Base-by-base conservation (phyloP, 352 stramenopile genomes). In the Hyaloperonospora brassicae region DNA sequence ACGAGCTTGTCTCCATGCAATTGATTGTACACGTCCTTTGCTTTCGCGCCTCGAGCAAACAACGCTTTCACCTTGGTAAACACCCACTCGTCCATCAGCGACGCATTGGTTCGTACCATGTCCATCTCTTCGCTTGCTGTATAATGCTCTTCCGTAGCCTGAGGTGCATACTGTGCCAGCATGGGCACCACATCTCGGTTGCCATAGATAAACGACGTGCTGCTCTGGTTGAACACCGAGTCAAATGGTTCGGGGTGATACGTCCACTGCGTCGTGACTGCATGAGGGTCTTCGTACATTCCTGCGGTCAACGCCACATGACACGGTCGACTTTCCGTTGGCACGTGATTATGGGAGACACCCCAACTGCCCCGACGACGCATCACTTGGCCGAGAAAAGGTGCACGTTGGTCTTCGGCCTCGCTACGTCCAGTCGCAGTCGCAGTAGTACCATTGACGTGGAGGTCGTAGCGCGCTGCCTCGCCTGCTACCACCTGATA, bases 221-320 rank as follows among this genome's bases (percentile, higher is more conserved):
- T 62, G 50, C 79, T 90, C 64, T 91, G 80, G 57, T 91, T 91
- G 51, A 91, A 91, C 30, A 93, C 66, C 55, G 82, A 90, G 62
- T 93, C 80, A 49, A 91, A 93, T 13, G 89, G 75, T 23, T 90
- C 76, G 7, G 80, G 83, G 46, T 93, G 89, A 45, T 83, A 76
- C 55, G 87, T 83, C 80, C 80, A 93, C 45, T 70, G 76, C 42
- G 82, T 84, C 13, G 72, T 87, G 30, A 93, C 80, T 11, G 83
- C 80, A 55, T 83, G 87, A 30, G 89, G 80, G 54, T 93, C 80
- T 49, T 93, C 83, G 53, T 93, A 93, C 74, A 93, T 91, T 11
- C 83, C 83, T 1, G 83, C 83, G 55, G 89, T 89, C 17, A 93
- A 64, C 52, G 83, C 83, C 27, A 93, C 83, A 57, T 91, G 83